Evolutionary conservation across 169 alveolate genomes (phyloP), one percentile per base, ranked within the genome.

Genomic region (Fabrea salina): DNA sequence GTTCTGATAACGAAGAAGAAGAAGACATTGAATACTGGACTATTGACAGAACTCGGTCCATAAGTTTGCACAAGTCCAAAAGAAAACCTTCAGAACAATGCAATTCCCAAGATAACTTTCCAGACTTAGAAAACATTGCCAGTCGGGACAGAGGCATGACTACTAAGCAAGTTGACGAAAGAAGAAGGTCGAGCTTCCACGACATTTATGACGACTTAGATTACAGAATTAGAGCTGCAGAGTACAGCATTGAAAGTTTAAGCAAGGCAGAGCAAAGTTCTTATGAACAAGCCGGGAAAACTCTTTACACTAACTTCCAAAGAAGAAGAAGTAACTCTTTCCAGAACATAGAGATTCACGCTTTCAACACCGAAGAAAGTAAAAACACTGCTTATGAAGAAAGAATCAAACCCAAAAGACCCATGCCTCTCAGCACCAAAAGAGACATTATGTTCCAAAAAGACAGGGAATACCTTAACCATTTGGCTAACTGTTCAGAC

Each of bases 401-500:
- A 51, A 51, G 59, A 11, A 5, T 51, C 6, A 51, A 51, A 51
- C 39, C 39, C 2, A 51, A 51, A 51, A 51, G 59, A 11, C 59
- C 59, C 5, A 11, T 51, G 19, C 59, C 59, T 22, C 27, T 51
- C 19, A 51, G 59, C 3, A 51, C 59, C 59, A 51, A 51, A 30
- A 51, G 27, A 51, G 59, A 51, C 59, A 51, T 1, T 4, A 51
- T 33, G 16, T 16, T 47, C 3, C 59, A 51, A 51, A 51, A 51
- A 51, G 59, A 51, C 59, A 30, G 59, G 27, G 66, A 54, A 33
- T 68, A 68, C 44, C 11, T n/a, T n/a, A 16, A 68, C 30, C 61
- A 68, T 44, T 19, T 68, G 67, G 78, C 78, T n/a, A 68, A 68
- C 35, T 16, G 7, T 68, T 64, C 78, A 19, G 78, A 19, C 4